Evolutionary conservation across 352 stramenopile genomes (phyloP).

Genomic region (Globisporangium spinosum): DNA sequence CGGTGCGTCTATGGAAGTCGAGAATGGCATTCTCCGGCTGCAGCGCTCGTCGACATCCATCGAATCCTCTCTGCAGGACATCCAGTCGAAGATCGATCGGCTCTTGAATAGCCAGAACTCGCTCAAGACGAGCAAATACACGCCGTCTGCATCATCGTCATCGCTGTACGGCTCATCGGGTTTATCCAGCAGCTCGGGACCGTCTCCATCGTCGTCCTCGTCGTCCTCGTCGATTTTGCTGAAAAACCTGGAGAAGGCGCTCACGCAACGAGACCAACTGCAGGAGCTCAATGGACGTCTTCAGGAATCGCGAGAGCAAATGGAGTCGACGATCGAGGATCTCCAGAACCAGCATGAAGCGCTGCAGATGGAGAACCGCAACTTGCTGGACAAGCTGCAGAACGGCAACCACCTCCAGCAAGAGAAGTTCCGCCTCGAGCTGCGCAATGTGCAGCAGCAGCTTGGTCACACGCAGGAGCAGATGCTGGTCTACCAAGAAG

Average conservation of each 20-base stretch:
- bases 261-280: constrained; percentile 60
- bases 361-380: constrained; percentile 65
- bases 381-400: constrained; percentile 62
- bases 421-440: constrained; percentile 65
- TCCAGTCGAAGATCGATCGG: constrained; percentile 81
- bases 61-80: constrained; percentile 62
- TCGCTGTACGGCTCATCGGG: constrained; percentile 21
- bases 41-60: constrained; percentile 78
- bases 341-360: constrained; percentile 53
- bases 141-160: background rate
- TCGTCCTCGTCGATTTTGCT: constrained; percentile 40
- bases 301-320: constrained; percentile 41
- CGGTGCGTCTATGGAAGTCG: constrained; percentile 33
- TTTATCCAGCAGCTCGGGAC: constrained; percentile 22
- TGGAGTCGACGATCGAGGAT: constrained; percentile 59
- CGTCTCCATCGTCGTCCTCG: constrained; percentile 24
- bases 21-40: constrained; percentile 63
- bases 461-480: constrained; percentile 63
- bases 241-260: constrained; percentile 75
- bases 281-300: constrained; percentile 51
- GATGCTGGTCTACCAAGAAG: constrained; percentile 65
- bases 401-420: constrained; percentile 65
- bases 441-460: constrained; percentile 58
- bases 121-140: constrained; percentile 46
- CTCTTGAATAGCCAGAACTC: constrained; percentile 57